These are phyloP conservation scores for Trapa incisa DNA, from an alignment of 345 rosid species.

Conservation along the genomic window DNA sequence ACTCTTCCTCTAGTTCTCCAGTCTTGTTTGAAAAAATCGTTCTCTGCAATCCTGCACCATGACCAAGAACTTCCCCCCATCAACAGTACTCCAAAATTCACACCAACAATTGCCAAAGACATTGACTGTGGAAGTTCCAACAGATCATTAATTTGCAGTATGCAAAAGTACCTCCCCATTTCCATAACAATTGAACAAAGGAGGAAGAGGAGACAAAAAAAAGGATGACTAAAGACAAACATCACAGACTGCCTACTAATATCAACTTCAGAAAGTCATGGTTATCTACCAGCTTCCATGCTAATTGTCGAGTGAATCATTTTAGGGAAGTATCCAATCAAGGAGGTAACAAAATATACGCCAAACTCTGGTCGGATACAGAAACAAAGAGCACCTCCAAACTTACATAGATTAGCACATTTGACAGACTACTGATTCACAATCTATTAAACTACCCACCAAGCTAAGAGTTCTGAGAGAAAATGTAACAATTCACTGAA, in stretches of 20 bases:
- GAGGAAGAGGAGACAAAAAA: not conserved
- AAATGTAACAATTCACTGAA: not conserved
- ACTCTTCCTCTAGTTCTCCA: constrained; percentile 62
- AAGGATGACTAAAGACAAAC: not conserved
- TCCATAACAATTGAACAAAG: not conserved
- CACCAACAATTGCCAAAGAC: not conserved
- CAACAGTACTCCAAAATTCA: not conserved
- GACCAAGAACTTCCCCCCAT: constrained; percentile 4
- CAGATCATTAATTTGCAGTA: not conserved
- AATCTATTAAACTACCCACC: not conserved
- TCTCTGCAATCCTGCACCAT: constrained; percentile 44
- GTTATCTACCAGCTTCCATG: not conserved
- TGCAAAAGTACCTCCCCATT: not conserved
- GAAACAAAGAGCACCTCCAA: not conserved
- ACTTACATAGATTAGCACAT: not conserved
- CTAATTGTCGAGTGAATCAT: not conserved
- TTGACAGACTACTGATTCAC: not conserved
- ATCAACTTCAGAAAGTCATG: not conserved
- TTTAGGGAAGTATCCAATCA: not conserved
- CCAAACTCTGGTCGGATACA: too few relatives aligned
- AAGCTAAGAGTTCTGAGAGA: not conserved
- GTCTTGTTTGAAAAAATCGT: constrained; percentile 83
- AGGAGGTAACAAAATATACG: not conserved
- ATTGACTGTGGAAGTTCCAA: not conserved
- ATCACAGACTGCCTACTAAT: not conserved